Conservation (phyloP, 208 protist genomes). For the Leptomonas seymouri region DNA sequence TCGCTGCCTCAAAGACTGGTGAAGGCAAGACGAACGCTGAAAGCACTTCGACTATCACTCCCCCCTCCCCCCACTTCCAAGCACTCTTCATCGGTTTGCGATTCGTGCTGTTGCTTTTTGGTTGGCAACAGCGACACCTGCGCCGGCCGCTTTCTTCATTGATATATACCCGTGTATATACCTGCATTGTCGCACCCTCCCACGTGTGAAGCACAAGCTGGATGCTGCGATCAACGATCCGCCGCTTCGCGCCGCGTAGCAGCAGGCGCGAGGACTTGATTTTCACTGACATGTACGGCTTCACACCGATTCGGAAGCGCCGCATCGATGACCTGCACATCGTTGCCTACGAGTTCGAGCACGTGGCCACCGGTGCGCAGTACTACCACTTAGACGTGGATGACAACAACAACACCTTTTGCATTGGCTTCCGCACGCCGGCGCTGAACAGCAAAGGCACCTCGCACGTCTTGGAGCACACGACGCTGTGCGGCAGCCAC, state of each 20-base stretch:
- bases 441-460: conserved; percentile 94
- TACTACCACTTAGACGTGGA: conserved; percentile 95
- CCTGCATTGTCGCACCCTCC: no score
- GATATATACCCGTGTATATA: background rate
- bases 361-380: conserved; percentile 68
- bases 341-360: conserved; percentile 76
- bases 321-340: conserved; percentile 82
- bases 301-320: conserved; percentile 53
- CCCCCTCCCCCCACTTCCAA: no score
- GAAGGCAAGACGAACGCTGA: no score
- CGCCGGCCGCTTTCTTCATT: no score
- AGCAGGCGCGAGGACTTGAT: conserved; percentile 25
- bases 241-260: conserved; percentile 31
- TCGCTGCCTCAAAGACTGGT: no score
- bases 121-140: no score
- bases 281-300: conserved; percentile 67
- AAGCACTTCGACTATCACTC: no score
- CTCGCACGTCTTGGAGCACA: conserved; percentile 98
- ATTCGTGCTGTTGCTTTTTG: no score
- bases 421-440: conserved; percentile 96
- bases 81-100: no score
- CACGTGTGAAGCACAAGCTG: background rate
- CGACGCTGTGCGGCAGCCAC: conserved; percentile 94
- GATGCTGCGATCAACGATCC: conserved; percentile 64
- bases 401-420: conserved; percentile 97